Evolutionary conservation across 441 rosid genomes (phyloP).

Genomic region (Hura crepitans): DNA sequence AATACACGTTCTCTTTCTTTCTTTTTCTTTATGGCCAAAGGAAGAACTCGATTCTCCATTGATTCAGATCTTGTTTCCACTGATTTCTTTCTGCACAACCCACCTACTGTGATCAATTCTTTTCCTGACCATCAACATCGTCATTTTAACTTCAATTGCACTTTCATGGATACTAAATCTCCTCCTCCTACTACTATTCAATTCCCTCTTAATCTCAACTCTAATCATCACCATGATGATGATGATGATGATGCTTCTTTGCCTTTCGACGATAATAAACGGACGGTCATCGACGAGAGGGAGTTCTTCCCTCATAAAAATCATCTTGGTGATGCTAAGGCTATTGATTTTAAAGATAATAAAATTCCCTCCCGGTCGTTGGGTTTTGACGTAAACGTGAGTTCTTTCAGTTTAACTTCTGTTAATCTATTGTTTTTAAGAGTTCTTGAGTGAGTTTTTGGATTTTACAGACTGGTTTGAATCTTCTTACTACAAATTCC

Average conservation of each 20-base stretch:
- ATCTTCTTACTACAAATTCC: slow-evolving; percentile 60
- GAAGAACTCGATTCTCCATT: slow-evolving; percentile 45
- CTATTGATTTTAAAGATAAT: slow-evolving; percentile 1
- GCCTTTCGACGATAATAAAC: slow-evolving; percentile 13
- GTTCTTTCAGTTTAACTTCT: slow-evolving; percentile 1
- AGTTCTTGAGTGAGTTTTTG: neutral
- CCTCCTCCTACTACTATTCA: slow-evolving; percentile 36
- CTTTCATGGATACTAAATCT: slow-evolving; percentile 31
- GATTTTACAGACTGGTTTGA: slow-evolving; percentile 61
- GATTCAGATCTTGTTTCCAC: slow-evolving; percentile 41
- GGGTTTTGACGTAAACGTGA: slow-evolving; percentile 34
- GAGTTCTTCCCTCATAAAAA: slow-evolving; percentile 42
- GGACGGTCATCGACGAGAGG: slow-evolving; percentile 37
- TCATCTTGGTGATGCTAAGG: slow-evolving; percentile 3
- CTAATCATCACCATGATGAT: neutral
- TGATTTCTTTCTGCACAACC: slow-evolving; percentile 29
- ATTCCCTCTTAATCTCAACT: slow-evolving; percentile 35
- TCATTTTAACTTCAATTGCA: neutral
- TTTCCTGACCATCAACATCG: slow-evolving; percentile 27
- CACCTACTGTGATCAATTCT: slow-evolving; percentile 38
- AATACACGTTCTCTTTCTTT: slow-evolving; percentile 20
- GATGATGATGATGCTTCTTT: slow-evolving; percentile 12
- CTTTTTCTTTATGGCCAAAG: slow-evolving; percentile 41
- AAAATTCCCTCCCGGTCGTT: slow-evolving; percentile 17
- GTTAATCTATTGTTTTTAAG: neutral